Evolutionary conservation across 768 basidiomycete species (phyloP), one percentile per base, ranked within the genome.

Genomic region (Omphalotus guepiniiformis): DNA sequence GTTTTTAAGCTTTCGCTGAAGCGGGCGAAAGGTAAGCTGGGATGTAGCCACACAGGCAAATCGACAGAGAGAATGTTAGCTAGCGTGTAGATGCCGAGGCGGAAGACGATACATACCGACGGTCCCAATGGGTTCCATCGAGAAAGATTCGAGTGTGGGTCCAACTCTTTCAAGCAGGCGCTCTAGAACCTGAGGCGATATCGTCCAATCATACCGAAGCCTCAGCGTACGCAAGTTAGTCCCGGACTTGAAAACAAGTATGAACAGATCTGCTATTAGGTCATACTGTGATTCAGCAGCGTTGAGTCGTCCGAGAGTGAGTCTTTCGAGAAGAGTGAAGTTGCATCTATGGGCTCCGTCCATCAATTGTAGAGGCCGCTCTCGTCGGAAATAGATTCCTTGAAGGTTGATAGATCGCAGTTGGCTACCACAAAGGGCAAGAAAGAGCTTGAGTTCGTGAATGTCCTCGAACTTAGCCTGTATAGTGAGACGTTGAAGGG

Each of bases 401-500:
- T 46, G 44, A 11, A 46, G 38, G 19, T 32, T 46, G 25, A 46
- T 26, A 23, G 44, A 46, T 21, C 19, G 23, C n/a, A 46, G 35
- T 4, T 23, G 21, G 23, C 23, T 37, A 18, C 44, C 35, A 13
- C 44, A 46, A 6, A 46, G 5, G n/a, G 34, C 35, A 3, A 46
- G 35, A 27, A 46, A 46, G 19, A 46, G 44, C 25, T 46, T 36
- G 5, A 46, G 34, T 23, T 46, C 44, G 21, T 46, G 44, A 4
- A 46, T 22, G 22, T 46, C 44, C 16, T 46, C 34, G 9, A 46
- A 46, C 38, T 16, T 46, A 18, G 44, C 44, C 30, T 46, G 35
- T 16, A 46, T 21, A 2, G 44, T 46, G 22, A 46, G 44, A 4
- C 44, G 32, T 23, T 46, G 44, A 16, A 46, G 44, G 11, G 44